Conservation (phyloP, 2,329 filamentous ascomycete genomes). For the Drechslera avenae region DNA sequence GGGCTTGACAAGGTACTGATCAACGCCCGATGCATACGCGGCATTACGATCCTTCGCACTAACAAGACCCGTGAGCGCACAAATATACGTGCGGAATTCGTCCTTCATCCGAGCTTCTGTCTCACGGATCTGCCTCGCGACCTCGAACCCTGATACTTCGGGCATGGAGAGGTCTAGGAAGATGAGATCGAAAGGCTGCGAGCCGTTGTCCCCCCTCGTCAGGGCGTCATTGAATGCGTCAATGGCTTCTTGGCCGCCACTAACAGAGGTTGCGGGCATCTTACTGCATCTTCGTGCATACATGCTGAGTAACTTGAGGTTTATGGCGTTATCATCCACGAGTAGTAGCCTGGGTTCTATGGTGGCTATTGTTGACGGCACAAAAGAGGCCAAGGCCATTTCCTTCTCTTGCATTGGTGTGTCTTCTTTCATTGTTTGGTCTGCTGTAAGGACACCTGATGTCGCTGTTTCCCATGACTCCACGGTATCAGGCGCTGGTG, state of each 20-base stretch:
- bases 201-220: neutral
- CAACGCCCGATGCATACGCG: constrained; percentile 10
- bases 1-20: constrained; percentile 10
- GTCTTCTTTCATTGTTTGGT: neutral
- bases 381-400: neutral
- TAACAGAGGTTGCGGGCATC: constrained; percentile 2
- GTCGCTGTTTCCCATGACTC: neutral
- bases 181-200: constrained; percentile 9
- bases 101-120: neutral
- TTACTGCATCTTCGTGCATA: constrained; percentile 11
- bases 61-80: constrained; percentile 11
- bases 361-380: neutral
- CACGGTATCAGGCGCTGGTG: neutral
- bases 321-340: constrained; percentile 12
- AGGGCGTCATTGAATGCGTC: constrained; percentile 4
- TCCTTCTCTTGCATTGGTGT: neutral
- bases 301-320: constrained; percentile 11
- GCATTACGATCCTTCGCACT: constrained; percentile 12
- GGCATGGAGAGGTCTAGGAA: constrained; percentile 14
- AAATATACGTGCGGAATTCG: constrained; percentile 7
- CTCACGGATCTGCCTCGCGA: constrained; percentile 12
- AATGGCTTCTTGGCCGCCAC: constrained; percentile 10
- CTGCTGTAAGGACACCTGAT: neutral
- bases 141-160: constrained; percentile 9
- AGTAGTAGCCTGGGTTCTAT: constrained; percentile 8